A percentile compares a stretch with the other conserved stretches of the same genome.
These are phyloP conservation scores for Iberis amara DNA, from an alignment of 441 rosid genomes.

Conservation along the genomic window DNA sequence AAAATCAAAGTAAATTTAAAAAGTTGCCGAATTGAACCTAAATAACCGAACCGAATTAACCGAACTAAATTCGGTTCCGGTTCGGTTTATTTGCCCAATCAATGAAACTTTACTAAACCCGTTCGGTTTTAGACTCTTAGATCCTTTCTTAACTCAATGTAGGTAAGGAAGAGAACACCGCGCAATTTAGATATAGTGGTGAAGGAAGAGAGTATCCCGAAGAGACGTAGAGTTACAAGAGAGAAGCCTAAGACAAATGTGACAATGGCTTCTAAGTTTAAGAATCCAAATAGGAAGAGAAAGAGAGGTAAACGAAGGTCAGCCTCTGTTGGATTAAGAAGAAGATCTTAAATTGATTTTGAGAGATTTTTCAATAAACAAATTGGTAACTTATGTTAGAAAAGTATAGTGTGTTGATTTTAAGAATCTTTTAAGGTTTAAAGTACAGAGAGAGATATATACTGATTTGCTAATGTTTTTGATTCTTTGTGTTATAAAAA, in stretches of 20 bases:
- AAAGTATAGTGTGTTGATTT: conserved; percentile 7
- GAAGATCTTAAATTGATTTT: conserved; percentile 33
- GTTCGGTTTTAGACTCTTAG: neutral
- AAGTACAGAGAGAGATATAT: conserved; percentile 18
- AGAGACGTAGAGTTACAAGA: conserved; percentile 28
- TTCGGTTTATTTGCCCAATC: no score
- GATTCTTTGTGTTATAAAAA: conserved; percentile 14
- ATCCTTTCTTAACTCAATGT: conserved; percentile 8
- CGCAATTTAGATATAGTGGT: conserved; percentile 30
- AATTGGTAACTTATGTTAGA: neutral
- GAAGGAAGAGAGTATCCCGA: conserved; percentile 34
- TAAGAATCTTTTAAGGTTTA: conserved; percentile 5
- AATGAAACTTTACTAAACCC: neutral
- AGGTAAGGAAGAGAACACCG: conserved; percentile 31
- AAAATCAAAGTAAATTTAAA: no score
- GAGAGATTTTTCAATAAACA: neutral
- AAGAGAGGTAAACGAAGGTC: conserved; percentile 49
- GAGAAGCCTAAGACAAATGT: conserved; percentile 40
- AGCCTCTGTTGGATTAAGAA: conserved; percentile 34
- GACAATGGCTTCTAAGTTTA: conserved; percentile 41
- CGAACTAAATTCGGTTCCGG: neutral
- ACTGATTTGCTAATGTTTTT: neutral
- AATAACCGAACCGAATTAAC: no score
- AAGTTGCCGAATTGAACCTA: no score
- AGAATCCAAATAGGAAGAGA: conserved; percentile 43